Base-by-base conservation (phyloP, 2,329 filamentous ascomycete genomes). In the Coniochaeta ligniaria region DNA sequence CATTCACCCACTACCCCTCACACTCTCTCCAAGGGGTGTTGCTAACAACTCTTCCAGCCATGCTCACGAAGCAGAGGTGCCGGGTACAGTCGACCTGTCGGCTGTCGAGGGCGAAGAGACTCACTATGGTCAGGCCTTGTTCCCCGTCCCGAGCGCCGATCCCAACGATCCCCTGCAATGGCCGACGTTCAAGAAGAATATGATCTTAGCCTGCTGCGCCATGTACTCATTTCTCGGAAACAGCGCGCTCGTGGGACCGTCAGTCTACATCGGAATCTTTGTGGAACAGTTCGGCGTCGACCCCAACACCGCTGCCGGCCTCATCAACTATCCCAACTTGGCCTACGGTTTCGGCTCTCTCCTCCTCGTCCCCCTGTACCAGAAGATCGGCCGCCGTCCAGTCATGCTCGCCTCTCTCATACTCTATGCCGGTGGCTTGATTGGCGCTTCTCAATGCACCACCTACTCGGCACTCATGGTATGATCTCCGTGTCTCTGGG, bases 321-420 rank as follows among this genome's bases (percentile, higher is more conserved):
- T 85, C 36, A 76, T 85, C 60, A 82, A 79, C 0, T 86, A 85
- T 66, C 79, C 82, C 0, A 86, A 84, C 65, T 72, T 85, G n/a
- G 79, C 79, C 1, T 85, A 82, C 70, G 83, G 83, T 0, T 83
- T 84, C 60, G 54, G 54, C n/a, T 57, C 54, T 0, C 72, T 85
- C 20, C 59, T 85, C 6, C 73, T 84, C 3, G 81, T 85, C 0
- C 82, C 82, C 0, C 67, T 80, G 16, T 85, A 85, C 64, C 72
- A 83, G 58, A 76, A 74, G 63, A 70, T 75, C 54, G 74, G 74
- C 5, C 69, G 74, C 26, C 67, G 74, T 1, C 73, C 74, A 0
- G 69, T 76, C 14, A 74, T 76, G 71, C 68, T 76, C 8, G 68
- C 66, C 14, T 74, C 73, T 6, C 64, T 76, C 58, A n/a, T 75